Percentiles rank a stretch among this genome's conserved stretches.
phyloP scores from a whole-genome alignment of 2,329 filamentous ascomycete species.

The Penicillium sp. region DNA sequence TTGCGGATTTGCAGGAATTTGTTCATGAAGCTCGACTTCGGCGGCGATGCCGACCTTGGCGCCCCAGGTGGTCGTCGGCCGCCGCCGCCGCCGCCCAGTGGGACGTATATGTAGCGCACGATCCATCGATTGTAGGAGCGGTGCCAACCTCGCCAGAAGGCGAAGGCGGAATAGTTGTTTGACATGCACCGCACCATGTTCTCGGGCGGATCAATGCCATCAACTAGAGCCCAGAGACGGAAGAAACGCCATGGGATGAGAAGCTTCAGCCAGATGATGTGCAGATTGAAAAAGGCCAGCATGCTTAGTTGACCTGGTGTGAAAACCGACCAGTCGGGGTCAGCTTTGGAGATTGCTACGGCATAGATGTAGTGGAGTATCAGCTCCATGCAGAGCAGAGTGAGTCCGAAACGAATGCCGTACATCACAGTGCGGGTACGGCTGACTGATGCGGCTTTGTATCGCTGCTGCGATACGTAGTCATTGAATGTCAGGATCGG shows the following conservation, averaged over 20 bases:
- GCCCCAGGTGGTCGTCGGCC: constrained; percentile 23
- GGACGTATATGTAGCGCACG: constrained; percentile 90
- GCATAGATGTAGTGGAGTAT: constrained; percentile 91
- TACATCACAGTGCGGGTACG: constrained; percentile 74
- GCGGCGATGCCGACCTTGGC: constrained; percentile 49
- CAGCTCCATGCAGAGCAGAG: constrained; percentile 85
- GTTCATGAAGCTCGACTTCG: constrained; percentile 40
- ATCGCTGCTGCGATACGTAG: constrained; percentile 83
- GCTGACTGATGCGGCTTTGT: constrained; percentile 71
- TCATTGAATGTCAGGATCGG: constrained; percentile 98
- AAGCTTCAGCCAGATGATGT: constrained; percentile 97
- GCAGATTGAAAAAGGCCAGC: constrained; percentile 92
- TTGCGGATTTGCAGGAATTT: constrained; percentile 68
- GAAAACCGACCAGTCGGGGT: constrained; percentile 79
- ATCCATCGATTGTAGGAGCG: constrained; percentile 94
- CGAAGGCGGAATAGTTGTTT: constrained; percentile 86
- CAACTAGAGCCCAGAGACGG: constrained; percentile 89
- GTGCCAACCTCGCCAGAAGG: constrained; percentile 97
- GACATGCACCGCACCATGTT: constrained; percentile 98
- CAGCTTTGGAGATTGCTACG: constrained; percentile 82
- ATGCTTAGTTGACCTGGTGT: constrained; percentile 84
- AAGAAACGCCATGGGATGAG: constrained; percentile 98
- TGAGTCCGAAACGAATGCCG: constrained; percentile 76
- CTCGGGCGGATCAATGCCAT: constrained; percentile 92
- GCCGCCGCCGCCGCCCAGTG: constrained; percentile 70